phyloP scores from a whole-genome alignment of 2,329 filamentous ascomycete genomes.

The Furcasterigmium sp. region DNA sequence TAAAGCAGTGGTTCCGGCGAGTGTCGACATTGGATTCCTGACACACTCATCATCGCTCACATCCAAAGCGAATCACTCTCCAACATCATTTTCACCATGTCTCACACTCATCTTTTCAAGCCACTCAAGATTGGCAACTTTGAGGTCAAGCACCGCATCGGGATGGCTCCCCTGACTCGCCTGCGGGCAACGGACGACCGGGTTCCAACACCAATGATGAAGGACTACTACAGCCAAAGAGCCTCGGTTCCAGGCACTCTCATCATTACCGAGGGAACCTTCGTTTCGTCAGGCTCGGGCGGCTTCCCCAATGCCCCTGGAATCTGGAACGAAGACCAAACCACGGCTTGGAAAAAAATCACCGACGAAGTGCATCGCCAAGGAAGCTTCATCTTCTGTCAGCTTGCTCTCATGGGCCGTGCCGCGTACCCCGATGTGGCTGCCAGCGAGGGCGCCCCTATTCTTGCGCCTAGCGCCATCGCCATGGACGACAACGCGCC shows the following conservation, averaged over 20 bases:
- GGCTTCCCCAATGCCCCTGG: constrained; percentile 15
- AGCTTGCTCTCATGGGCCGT: constrained; percentile 58
- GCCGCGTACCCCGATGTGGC: constrained; percentile 29
- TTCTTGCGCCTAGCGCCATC: constrained; percentile 19
- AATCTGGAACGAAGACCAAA: constrained; percentile 15
- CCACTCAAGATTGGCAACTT: constrained; percentile 14
- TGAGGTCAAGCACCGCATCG: constrained; percentile 16
- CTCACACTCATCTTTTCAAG: constrained; percentile 10
- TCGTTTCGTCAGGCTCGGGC: constrained; percentile 25
- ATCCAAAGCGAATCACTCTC: background rate
- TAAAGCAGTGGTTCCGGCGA: background rate
- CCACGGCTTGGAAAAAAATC: constrained; percentile 16
- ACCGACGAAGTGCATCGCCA: constrained; percentile 18
- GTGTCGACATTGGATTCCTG: background rate
- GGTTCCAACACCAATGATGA: constrained; percentile 11
- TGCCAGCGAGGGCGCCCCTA: constrained; percentile 16
- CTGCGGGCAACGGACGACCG: constrained; percentile 13
- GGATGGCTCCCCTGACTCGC: constrained; percentile 16
- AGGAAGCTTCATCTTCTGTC: constrained; percentile 44
- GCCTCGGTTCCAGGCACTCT: constrained; percentile 33
- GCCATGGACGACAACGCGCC: constrained; percentile 38
- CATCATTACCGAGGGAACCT: constrained; percentile 38
- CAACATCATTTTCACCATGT: background rate
- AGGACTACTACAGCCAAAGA: constrained; percentile 38
- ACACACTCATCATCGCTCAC: background rate